A percentile compares a stretch with the other conserved stretches of the same genome.
Conservation (phyloP, 805 yeast genomes). For the Candida multigemmis region DNA sequence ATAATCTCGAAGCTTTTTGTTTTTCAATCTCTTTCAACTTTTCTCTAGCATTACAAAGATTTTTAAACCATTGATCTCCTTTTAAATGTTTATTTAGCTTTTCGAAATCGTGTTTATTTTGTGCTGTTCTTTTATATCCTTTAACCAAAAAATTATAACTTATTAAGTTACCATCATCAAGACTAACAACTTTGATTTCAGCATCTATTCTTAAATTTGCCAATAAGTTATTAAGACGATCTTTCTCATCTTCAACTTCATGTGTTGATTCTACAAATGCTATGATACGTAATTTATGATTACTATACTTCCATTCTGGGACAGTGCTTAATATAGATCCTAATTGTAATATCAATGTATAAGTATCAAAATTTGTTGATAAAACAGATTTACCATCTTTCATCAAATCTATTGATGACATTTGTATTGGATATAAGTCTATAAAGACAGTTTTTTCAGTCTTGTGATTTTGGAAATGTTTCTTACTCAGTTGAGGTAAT, state of each 20-base stretch:
- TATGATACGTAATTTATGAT: constrained; percentile 66
- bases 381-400: constrained; percentile 58
- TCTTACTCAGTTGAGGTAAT: constrained; percentile 42
- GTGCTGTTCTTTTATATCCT: constrained; percentile 40
- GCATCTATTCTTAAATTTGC: constrained; percentile 81
- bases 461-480: constrained; percentile 11
- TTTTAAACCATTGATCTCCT: constrained; percentile 83
- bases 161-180: constrained; percentile 45
- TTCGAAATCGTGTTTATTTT: constrained; percentile 17
- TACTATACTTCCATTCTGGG: constrained; percentile 77
- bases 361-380: constrained; percentile 92
- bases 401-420: constrained; percentile 75
- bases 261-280: constrained; percentile 75
- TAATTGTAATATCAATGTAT: constrained; percentile 83
- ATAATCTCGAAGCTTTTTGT: constrained; percentile 10
- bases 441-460: constrained; percentile 56
- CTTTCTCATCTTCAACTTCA: constrained; percentile 65
- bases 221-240: constrained; percentile 53
- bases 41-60: constrained; percentile 50
- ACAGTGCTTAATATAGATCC: constrained; percentile 93
- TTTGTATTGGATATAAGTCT: constrained; percentile 93
- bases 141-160: constrained; percentile 71
- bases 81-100: constrained; percentile 42
- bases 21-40: constrained; percentile 23
- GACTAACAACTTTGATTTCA: constrained; percentile 62